Base-by-base conservation (phyloP, 352 stramenopile species). In the Globisporangium spiculum region DNA sequence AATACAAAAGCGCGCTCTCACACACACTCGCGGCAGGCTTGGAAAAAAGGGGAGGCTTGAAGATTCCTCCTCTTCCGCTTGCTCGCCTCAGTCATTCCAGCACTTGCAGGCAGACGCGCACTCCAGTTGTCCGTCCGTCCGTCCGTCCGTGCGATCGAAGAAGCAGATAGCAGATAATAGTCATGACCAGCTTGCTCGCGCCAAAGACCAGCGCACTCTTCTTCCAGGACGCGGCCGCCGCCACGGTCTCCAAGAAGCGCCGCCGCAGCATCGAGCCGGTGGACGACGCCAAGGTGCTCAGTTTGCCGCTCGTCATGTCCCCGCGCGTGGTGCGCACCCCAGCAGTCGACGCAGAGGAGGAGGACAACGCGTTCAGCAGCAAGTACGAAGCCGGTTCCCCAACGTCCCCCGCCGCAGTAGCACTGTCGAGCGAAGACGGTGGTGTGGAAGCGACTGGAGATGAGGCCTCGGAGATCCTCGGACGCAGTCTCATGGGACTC, bases 401-500 rank as follows among this genome's bases (percentile, higher is more conserved):
- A 38, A 72, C 60, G 26, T 66, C 63, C 12, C 34, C 27, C 26
- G 46, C 53, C 41, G 46, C 53, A 46, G 61, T 46, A 53, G 56
- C 67, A 18, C 32, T 70, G 26, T 70, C 48, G 62, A 69, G 67
- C 38, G 67, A 80, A 38, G 38, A 66, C 22, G 56, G 34, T 22
- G 60, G 10, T 26, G 46, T 44, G 26, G 60, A 50, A 57, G 27
- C 30, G 26, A 60, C 30, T 18, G 69, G 66, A 26, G 74, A 79
- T 9, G 77, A 84, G 30, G 73, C 61, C 34, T 72, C 66, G 48
- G 70, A 68, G 32, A 73, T 83, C 7, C 66, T 91, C 65, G 78
- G 84, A 20, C 81, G 82, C 54, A 89, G 75, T 58, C 79, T 94
- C 66, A 89, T 92, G 80, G 83, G 86, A 4, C 81, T 94, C 32